phyloP scores from a whole-genome alignment of 495 filamentous ascomycete species.

The Physcia stellaris region DNA sequence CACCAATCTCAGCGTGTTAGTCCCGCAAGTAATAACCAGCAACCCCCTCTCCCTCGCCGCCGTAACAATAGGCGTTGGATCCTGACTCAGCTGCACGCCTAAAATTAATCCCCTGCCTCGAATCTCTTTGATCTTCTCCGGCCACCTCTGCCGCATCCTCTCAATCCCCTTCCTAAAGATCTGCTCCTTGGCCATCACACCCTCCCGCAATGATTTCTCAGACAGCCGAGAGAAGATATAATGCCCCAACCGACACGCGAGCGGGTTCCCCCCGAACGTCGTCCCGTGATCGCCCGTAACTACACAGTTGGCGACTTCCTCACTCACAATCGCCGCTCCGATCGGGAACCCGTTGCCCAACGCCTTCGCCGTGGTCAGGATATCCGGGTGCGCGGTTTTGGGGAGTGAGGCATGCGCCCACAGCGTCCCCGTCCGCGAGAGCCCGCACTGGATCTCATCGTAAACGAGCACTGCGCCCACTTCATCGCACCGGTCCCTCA shows the following conservation, averaged over 20 bases:
- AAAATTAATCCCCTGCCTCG: conserved; percentile 75
- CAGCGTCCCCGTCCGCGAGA: conserved; percentile 70
- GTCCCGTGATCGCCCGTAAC: conserved; percentile 91
- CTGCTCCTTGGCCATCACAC: conserved; percentile 49
- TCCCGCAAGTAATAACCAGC: conserved; percentile 82
- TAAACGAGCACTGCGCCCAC: conserved; percentile 83
- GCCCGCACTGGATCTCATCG: conserved; percentile 94
- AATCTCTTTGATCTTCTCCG: conserved; percentile 59
- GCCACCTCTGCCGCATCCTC: conserved; percentile 49
- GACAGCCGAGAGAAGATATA: conserved; percentile 67
- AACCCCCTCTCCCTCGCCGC: conserved; percentile 80
- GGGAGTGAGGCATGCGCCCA: conserved; percentile 77
- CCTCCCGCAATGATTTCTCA: conserved; percentile 45
- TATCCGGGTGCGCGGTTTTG: conserved; percentile 73
- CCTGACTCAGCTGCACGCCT: conserved; percentile 63
- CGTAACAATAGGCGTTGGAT: conserved; percentile 58
- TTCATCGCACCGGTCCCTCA: conserved; percentile 68
- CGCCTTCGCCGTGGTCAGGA: conserved; percentile 88
- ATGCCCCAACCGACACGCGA: conserved; percentile 72
- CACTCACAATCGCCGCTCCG: conserved; percentile 71
- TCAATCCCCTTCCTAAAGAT: conserved; percentile 53
- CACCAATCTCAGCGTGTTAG: conserved; percentile 77
- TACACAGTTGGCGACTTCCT: conserved; percentile 66
- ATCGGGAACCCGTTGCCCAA: conserved; percentile 94
- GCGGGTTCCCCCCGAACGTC: conserved; percentile 91